A percentile compares a stretch with the other conserved stretches of the same genome.
phyloP scores from a whole-genome alignment of 164 flowering plant genomes.

The Berberis thunbergii region DNA sequence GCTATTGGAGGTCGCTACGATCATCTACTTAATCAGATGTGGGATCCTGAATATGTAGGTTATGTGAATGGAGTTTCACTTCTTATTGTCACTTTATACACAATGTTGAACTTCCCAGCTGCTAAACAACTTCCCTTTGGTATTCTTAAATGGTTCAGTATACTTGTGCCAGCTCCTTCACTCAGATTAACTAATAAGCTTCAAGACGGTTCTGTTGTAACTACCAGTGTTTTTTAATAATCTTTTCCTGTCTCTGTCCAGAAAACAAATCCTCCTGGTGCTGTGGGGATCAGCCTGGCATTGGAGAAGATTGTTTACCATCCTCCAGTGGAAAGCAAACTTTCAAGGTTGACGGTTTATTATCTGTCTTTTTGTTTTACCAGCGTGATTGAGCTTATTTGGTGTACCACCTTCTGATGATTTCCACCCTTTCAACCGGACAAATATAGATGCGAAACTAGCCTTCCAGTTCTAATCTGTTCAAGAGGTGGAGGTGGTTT shows the following conservation, averaged over 20 bases:
- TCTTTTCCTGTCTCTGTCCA: slow-evolving; percentile 12
- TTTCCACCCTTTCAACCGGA: not conserved
- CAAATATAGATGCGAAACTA: slow-evolving; percentile 50
- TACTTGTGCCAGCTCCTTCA: not conserved
- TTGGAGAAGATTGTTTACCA: slow-evolving; percentile 67
- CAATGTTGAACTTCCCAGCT: not conserved
- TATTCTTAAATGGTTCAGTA: not conserved
- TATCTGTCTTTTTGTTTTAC: not conserved
- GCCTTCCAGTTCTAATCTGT: slow-evolving; percentile 61
- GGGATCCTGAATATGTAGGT: slow-evolving; percentile 58
- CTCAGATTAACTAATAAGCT: not conserved
- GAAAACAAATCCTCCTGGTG: slow-evolving; percentile 79
- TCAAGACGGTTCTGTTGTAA: not conserved
- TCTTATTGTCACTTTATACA: not conserved
- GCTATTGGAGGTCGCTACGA: slow-evolving; percentile 96
- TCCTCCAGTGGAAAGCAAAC: slow-evolving; percentile 44
- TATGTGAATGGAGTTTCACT: slow-evolving; percentile 8
- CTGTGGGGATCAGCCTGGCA: slow-evolving; percentile 86
- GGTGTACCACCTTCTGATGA: slow-evolving; percentile 1
- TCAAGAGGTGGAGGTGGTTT: slow-evolving; percentile 97
- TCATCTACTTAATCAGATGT: slow-evolving; percentile 56
- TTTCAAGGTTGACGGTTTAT: slow-evolving; percentile 33
- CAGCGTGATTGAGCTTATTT: not conserved
- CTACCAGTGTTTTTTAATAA: not conserved
- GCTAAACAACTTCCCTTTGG: too few relatives aligned